Base-by-base conservation (phyloP, 352 stramenopile species). In the Lagenidium giganteum region DNA sequence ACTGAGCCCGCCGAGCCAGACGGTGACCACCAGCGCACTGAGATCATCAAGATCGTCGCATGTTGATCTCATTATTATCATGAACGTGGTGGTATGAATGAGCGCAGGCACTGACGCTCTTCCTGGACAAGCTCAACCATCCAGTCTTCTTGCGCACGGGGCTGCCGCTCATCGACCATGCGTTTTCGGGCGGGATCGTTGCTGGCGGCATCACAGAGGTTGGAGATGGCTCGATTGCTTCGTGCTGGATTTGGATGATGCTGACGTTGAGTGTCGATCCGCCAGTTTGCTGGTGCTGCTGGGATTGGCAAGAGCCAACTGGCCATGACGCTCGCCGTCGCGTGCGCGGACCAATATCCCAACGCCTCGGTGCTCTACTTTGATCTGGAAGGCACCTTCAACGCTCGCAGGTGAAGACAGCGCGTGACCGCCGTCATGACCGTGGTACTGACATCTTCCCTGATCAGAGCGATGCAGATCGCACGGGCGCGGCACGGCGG, bases 301-400 rank as follows among this genome's bases (percentile, higher is more conserved):
- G 75, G 64, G 6, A 85, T 90, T 23, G 81, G 81, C 30, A 93
- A 93, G 51, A 83, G 66, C 32, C 81, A 93, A 52, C 42, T 71
- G 16, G 67, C 61, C 14, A 86, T 90, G 74, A 85, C 72, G n/a
- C 57, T 93, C 21, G 71, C 76, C 3, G 76, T 88, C 30, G 52
- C 68, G 12, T 91, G 76, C 35, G 67, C 69, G 6, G 51, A 84
- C 39, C 71, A 90, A 43, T 83, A 89, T 46, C 64, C 63, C 4
- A 53, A 80, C 4, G 56, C 61, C 13, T 52, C 42, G 0, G 64
- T 91, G 17, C 35, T 93, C 38, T 93, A 80, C 47, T 70, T 89
- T 33, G 77, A 93, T 34, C 67, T 63, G 4, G 77, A 86, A 32
- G 68, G 76, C 36, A 85, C 83, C 40, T 86, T 90, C 28, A 87